A percentile compares a stretch with the other conserved stretches of the same genome.
Conservation (phyloP, 805 yeast species). For the Priceomyces castillae region DNA sequence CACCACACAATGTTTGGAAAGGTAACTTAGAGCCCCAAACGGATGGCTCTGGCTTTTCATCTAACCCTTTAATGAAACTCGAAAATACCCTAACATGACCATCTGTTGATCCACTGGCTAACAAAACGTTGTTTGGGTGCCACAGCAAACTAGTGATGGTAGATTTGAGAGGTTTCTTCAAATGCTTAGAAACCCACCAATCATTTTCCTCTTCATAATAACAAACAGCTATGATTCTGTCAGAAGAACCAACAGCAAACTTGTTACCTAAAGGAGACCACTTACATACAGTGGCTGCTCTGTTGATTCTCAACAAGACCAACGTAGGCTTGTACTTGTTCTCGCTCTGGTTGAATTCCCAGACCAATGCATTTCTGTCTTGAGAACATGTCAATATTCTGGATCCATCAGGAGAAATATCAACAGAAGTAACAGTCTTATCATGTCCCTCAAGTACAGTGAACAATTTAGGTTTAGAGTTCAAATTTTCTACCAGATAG, state of each 20-base stretch:
- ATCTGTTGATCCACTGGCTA: conserved; percentile 91
- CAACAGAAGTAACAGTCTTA: conserved; percentile 91
- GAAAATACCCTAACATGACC: conserved; percentile 90
- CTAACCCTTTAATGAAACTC: conserved; percentile 85
- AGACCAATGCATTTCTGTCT: conserved; percentile 95
- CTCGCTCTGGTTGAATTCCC: conserved; percentile 69
- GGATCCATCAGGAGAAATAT: conserved; percentile 75
- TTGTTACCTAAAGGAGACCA: conserved; percentile 97
- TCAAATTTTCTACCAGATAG: conserved; percentile 51
- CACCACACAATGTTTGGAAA: conserved; percentile 87
- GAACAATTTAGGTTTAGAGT: conserved; percentile 54
- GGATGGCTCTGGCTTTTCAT: conserved; percentile 72
- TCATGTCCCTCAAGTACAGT: conserved; percentile 81
- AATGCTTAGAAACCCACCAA: conserved; percentile 99
- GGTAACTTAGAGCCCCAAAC: conserved; percentile 96
- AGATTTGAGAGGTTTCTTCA: conserved; percentile 90
- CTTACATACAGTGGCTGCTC: conserved; percentile 91
- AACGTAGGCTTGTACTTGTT: conserved; percentile 76
- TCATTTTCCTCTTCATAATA: conserved; percentile 94
- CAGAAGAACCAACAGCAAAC: conserved; percentile 97
- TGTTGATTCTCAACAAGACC: conserved; percentile 85
- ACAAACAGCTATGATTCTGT: conserved; percentile 91
- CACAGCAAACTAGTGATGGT: conserved; percentile 81
- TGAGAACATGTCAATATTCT: conserved; percentile 95
- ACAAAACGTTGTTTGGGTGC: conserved; percentile 89